Evolutionary conservation across 23 red algal genomes (phyloP), one percentile per base, ranked within the genome.

Genomic region (Pyropia yezoensis): DNA sequence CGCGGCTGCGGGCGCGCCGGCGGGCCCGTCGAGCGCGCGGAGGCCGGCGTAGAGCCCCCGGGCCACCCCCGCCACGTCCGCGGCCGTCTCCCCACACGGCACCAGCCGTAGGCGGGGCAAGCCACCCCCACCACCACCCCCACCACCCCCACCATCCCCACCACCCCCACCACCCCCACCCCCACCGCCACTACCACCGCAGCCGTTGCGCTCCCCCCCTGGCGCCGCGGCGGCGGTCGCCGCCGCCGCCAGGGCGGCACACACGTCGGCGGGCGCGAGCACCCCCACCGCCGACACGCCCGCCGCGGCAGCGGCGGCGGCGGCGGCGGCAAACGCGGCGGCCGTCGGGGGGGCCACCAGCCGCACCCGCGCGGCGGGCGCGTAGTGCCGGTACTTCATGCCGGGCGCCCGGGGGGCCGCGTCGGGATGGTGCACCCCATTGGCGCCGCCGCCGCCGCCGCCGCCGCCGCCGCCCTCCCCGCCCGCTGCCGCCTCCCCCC

Each of bases 311-410:
- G 24, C 57, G 11, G 12, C 11, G 24, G 29, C 24, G 7, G 29
- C 29, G 11, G 57, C 57, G 57, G 29, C 11, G 24, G 57, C 24
- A 61, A 27, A 6, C 5, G 20, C 54, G 27, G 54, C 39, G 39
- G 39, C 39, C 6, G 39, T 47, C 39, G 39, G 39, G 6, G 39
- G 39, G 39, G 3, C 4, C 0, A 47, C 39, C 6, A 47, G 3
- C 39, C 39, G 39, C 39, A 47, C 39, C 39, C 39, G 74, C 61
- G 80, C 57, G 24, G 54, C 56, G 14, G 89, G 89, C 27, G 89
- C 89, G 54, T 86, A 95, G 66, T 95, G 89, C 18, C 89, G 80
- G 54, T 95, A 95, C 54, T 95, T 95, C 89, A 95, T 95, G 1
- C 89, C 89, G 15, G 89, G 89, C 27, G 89, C 89, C 49, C 66